Evolutionary conservation across 768 basidiomycete genomes (phyloP).

Genomic region (Basidioascus undulatus): DNA sequence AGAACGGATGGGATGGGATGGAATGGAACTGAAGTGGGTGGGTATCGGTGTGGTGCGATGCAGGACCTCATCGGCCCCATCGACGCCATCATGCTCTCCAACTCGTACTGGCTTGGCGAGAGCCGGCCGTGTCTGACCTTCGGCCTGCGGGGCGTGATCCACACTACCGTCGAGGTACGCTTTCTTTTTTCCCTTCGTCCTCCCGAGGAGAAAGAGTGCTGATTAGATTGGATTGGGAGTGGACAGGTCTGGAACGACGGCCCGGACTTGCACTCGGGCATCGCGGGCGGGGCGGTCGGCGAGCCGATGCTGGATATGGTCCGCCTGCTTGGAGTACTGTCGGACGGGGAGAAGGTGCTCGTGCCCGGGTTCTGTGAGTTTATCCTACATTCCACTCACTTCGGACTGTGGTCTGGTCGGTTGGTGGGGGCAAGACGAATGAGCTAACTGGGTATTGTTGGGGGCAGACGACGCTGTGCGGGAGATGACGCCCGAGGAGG

Average conservation of each 20-base stretch:
- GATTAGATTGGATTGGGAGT: neutral
- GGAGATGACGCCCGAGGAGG: conserved; percentile 39
- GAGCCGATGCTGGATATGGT: conserved; percentile 95
- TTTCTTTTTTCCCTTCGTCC: neutral
- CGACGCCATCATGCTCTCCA: conserved; percentile 56
- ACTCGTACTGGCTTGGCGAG: conserved; percentile 92
- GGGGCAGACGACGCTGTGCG: conserved; percentile 34
- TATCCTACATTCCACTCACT: no score
- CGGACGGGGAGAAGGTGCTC: conserved; percentile 29
- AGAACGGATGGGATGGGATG: no score
- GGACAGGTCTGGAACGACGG: conserved; percentile 39
- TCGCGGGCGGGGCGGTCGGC: conserved; percentile 63
- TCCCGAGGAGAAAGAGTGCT: neutral
- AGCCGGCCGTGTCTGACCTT: conserved; percentile 82
- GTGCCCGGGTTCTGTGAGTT: conserved; percentile 65
- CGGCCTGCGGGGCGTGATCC: conserved; percentile 79
- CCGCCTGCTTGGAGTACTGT: conserved; percentile 45
- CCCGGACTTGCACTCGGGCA: conserved; percentile 76
- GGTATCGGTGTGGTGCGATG: no score
- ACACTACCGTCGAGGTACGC: conserved; percentile 48
- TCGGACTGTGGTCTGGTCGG: neutral
- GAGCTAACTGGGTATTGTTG: neutral
- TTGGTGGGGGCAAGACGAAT: neutral
- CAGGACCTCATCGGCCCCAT: conserved; percentile 62
- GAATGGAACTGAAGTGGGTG: no score